A percentile compares a stretch with the other conserved stretches of the same genome.
phyloP scores from a whole-genome alignment of 2,329 filamentous ascomycete genomes.

The Aspergillus ibericus region DNA sequence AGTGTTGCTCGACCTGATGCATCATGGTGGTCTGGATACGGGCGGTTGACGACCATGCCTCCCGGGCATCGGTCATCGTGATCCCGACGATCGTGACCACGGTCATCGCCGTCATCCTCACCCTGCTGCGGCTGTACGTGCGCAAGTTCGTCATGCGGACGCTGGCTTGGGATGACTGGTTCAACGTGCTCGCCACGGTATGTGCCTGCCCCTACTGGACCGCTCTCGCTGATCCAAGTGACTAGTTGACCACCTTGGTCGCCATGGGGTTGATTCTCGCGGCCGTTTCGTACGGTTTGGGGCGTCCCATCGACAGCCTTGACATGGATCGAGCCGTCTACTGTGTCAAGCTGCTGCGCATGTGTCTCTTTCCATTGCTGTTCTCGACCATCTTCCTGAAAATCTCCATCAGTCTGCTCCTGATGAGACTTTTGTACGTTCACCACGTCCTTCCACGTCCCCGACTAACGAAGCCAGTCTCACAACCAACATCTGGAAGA shows the following conservation, averaged over 20 bases:
- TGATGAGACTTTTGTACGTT: constrained; percentile 17
- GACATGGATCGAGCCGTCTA: neutral
- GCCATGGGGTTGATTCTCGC: neutral
- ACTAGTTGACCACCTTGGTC: neutral
- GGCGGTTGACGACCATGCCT: constrained; percentile 6
- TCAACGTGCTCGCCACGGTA: constrained; percentile 18
- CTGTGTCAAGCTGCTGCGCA: constrained; percentile 17
- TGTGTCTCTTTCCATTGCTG: constrained; percentile 15
- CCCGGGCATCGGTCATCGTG: constrained; percentile 7
- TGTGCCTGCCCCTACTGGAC: neutral
- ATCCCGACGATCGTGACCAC: constrained; percentile 17
- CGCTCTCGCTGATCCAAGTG: neutral
- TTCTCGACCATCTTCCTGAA: constrained; percentile 18
- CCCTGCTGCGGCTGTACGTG: constrained; percentile 16
- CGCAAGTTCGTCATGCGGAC: constrained; percentile 13
- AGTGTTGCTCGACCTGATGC: neutral
- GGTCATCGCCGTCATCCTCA: constrained; percentile 12
- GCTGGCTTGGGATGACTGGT: constrained; percentile 19
- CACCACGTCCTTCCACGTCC: neutral
- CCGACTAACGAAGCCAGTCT: neutral
- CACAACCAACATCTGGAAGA: constrained; percentile 12
- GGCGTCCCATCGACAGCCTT: neutral
- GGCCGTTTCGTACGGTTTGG: neutral
- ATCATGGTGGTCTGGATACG: constrained; percentile 1
- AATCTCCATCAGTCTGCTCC: constrained; percentile 17